Evolutionary conservation across 169 alveolate genomes (phyloP).

Genomic region (Cryptosporidium tyzzeri): DNA sequence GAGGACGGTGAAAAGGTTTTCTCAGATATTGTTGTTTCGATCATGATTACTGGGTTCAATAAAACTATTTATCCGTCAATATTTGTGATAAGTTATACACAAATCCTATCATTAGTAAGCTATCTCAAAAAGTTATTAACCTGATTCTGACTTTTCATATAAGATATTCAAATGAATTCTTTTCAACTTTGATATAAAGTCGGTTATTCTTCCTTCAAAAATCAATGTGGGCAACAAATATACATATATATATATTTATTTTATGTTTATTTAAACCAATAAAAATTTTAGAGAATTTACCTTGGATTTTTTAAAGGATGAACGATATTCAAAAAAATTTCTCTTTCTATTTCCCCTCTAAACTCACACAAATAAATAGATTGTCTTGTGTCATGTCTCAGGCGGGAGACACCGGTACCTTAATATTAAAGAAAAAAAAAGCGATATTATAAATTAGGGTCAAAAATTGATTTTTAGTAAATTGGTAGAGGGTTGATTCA

Average conservation of each 20-base stretch:
- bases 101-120: constrained; percentile 6
- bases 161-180: background rate
- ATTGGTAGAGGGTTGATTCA: background rate
- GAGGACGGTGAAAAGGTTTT: constrained; percentile 66
- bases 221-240: background rate
- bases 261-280: background rate
- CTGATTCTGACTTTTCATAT: background rate
- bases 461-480: constrained; percentile 1
- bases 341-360: constrained; percentile 1
- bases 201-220: background rate
- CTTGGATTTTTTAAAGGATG: background rate
- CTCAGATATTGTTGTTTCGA: background rate
- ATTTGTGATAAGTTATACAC: constrained; percentile 5
- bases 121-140: constrained; percentile 3
- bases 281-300: background rate
- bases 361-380: constrained; percentile 73
- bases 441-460: background rate
- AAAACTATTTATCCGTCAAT: background rate
- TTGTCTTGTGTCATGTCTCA: constrained; percentile 47
- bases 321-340: background rate
- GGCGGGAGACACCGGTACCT: constrained; percentile 59
- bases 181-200: background rate
- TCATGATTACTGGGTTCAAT: background rate
- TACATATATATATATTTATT: background rate
- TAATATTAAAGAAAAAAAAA: background rate